These are phyloP conservation scores for Aspergillus avenaceus DNA, from an alignment of 495 filamentous ascomycete genomes.

Conservation along the genomic window DNA sequence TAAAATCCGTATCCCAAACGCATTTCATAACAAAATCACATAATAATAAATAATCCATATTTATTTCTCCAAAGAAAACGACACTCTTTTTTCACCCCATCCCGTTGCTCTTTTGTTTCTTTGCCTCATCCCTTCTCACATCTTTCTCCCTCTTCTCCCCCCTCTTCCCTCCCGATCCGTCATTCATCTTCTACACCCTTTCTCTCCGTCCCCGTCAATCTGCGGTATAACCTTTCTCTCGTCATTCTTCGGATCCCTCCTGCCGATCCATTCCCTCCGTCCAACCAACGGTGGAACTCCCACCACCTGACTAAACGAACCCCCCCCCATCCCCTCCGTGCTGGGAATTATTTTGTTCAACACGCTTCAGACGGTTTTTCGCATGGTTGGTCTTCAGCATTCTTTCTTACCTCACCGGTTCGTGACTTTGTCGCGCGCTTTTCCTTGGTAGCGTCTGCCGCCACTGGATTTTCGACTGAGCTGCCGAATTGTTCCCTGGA, in stretches of 20 bases:
- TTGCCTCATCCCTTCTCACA: too few relatives aligned
- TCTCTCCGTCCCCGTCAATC: neutral
- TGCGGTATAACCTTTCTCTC: constrained; percentile 4
- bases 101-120: neutral
- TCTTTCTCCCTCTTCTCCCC: neutral
- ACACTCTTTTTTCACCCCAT: too few relatives aligned
- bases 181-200: constrained; percentile 12
- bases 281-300: neutral
- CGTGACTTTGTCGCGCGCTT: constrained; percentile 7
- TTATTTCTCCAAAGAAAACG: neutral
- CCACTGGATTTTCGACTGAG: neutral
- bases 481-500: constrained; percentile 3
- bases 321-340: constrained; percentile 15
- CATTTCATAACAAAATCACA: constrained; percentile 1
- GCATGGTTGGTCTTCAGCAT: constrained; percentile 35
- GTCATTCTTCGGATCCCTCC: constrained; percentile 38
- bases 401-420: constrained; percentile 15
- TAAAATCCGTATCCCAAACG: neutral
- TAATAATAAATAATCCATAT: neutral
- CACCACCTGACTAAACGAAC: constrained; percentile 11
- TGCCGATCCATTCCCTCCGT: constrained; percentile 42
- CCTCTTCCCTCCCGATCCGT: constrained; percentile 4
- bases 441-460: constrained; percentile 1
- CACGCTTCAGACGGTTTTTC: constrained; percentile 3
- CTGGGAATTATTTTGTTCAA: constrained; percentile 8